Percentiles rank a stretch among this genome's conserved stretches.
phyloP scores from a whole-genome alignment of 345 rosid species.

The Pugionium cornutum region DNA sequence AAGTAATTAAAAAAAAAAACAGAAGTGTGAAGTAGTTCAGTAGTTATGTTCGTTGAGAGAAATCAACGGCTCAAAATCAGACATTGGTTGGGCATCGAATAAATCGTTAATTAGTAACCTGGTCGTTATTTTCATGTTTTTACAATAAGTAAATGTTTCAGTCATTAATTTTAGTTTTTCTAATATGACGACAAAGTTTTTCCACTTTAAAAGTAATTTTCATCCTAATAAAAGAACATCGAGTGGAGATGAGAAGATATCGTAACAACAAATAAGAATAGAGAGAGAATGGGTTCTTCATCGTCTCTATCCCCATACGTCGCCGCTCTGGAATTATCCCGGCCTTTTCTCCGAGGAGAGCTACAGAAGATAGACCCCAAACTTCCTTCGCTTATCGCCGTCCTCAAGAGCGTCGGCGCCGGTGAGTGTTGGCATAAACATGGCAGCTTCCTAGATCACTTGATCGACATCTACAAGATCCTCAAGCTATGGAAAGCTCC shows the following conservation, averaged over 20 bases:
- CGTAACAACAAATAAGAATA: background rate
- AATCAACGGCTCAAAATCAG: slow-evolving; percentile 1
- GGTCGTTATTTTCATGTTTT: too few relatives aligned
- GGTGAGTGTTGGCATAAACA: slow-evolving; percentile 99
- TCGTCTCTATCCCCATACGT: slow-evolving; percentile 22
- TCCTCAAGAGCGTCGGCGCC: slow-evolving; percentile 83
- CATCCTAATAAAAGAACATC: too few relatives aligned
- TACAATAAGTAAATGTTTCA: background rate
- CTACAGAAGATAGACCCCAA: slow-evolving; percentile 61
- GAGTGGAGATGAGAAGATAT: background rate
- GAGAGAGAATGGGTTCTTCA: slow-evolving; percentile 32
- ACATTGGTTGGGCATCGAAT: background rate
- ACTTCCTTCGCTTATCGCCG: slow-evolving; percentile 63
- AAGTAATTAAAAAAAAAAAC: too few relatives aligned
- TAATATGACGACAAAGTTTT: too few relatives aligned
- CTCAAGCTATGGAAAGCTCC: slow-evolving; percentile 85
- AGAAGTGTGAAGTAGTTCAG: too few relatives aligned
- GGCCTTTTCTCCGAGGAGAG: slow-evolving; percentile 95
- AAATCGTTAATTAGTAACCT: too few relatives aligned
- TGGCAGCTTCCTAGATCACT: slow-evolving; percentile 87
- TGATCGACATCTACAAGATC: slow-evolving; percentile 75
- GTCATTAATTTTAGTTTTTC: background rate
- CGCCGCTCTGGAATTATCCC: slow-evolving; percentile 52
- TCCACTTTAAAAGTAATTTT: too few relatives aligned
- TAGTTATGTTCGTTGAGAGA: background rate